Evolutionary conservation across 768 basidiomycete species (phyloP), one percentile per base, ranked within the genome.

Genomic region (Agaricus sinodeliciosus): DNA sequence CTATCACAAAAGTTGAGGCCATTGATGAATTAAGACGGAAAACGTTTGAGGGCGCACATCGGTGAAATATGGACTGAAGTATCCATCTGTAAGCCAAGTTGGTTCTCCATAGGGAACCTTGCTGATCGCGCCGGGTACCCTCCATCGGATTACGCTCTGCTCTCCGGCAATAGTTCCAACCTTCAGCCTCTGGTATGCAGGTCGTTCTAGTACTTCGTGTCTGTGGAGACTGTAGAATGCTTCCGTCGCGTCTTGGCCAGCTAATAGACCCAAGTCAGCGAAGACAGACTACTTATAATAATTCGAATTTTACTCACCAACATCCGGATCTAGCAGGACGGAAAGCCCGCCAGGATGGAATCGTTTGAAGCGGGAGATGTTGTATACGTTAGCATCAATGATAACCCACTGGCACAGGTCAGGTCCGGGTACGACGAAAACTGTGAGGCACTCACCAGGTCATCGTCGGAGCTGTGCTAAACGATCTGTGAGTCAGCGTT

Each of bases 211-310:
- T 13, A 96, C 82, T 61, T 95, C 93, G 39, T 85, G 79, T 19
- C 90, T 80, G 64, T 98, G 94, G 37, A 97, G 82, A 49, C 87
- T 81, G 61, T 85, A 96, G 73, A 97, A 96, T 4, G 79, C 78
- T 34, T 91, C 86, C 0, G 93, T 95, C 1, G 85, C 86, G 60
- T 96, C 93, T 65, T 89, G 77, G 8, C 91, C 93, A 47, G 89
- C 90, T 85, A 70, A 15, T 18, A n/a, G 42, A 25, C 9, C 6
- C 9, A 13, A 41, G 15, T 28, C 28, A 28, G n/a, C 11, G 26
- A 28, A 37, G n/a, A 15, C 16, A 7, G 28, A 9, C 62, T 76
- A 51, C 22, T 41, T 35, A 37, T 16, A 47, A 19, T 40, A 5
- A 15, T 44, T 36, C 13, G 7, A 11, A 3, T 31, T 31, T 31